Evolutionary conservation across 1,139 yeast species (phyloP), one percentile per base, ranked within the genome.

Genomic region (Diutina sp.): DNA sequence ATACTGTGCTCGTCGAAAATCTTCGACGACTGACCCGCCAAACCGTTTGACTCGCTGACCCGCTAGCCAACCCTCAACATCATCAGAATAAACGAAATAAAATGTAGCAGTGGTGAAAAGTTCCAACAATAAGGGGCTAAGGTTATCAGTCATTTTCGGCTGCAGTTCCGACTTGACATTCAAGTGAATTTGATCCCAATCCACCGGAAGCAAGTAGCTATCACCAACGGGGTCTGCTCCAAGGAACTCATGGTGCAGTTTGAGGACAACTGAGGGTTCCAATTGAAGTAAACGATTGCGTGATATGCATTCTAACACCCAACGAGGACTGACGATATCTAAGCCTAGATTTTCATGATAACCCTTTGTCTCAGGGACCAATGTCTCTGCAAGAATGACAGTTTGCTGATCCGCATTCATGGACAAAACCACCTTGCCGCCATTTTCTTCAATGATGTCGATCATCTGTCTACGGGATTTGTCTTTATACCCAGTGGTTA

Each of bases 241-340:
- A 11, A 14, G 44, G 18, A 51, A 51, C 18, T 25, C 21, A 12
- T 14, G 25, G 38, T 51, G 55, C 32, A 38, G 35, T 18, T 12
- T 35, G 75, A 46, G 85, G 70, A 63, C 29, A 12, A 87, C 83
- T 9, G 68, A 64, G 0, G 89, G 86, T 62, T 89, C 96, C 11
- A 86, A 62, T 1, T 77, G 78, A 0, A 89, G 67, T 2, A 84
- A 57, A 1, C 64, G 60, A 0, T 69, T 63, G 25, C 73, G 67
- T 14, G 69, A 63, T 3, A 88, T 70, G 62, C 95, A 83, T 61
- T 87, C 90, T 54, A 82, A 71, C 7, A 90, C 67, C 96, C 97
- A 93, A 21, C 69, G 68, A 0, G 95, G 91, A 57, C 70, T 76
- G 7, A 90, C 65, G 0, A 91, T 73, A 63, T 85, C 89, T 61